A percentile compares a stretch with the other conserved stretches of the same genome.
phyloP scores from a whole-genome alignment of 208 protist genomes.

The Trypanosoma melophagium region DNA sequence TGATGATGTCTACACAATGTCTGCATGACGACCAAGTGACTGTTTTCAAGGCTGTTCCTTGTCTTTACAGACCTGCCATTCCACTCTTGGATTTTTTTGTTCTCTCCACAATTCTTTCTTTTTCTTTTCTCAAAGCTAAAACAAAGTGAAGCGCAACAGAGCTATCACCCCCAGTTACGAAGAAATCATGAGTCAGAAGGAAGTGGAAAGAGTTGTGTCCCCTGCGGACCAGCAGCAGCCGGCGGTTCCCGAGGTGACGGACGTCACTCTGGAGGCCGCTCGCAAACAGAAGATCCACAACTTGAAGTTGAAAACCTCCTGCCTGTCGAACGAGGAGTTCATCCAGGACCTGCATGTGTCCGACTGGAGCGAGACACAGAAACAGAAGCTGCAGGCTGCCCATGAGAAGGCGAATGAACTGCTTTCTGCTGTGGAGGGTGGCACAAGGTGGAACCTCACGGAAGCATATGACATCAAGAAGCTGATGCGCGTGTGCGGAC shows the following conservation, averaged over 20 bases:
- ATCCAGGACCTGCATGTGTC: conserved; percentile 58
- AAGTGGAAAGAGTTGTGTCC: not conserved
- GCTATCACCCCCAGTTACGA: too few relatives aligned
- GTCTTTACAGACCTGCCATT: too few relatives aligned
- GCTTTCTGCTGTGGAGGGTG: conserved; percentile 36
- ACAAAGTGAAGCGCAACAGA: not conserved
- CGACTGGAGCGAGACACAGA: conserved; percentile 54
- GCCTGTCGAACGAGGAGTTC: conserved; percentile 55
- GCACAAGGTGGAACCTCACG: conserved; percentile 56
- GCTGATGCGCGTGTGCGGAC: conserved; percentile 55
- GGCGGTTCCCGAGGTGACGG: conserved; percentile 31
- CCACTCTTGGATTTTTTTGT: not conserved
- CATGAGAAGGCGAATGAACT: conserved; percentile 52
- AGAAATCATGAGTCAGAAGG: conserved; percentile 12
- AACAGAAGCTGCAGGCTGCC: conserved; percentile 51
- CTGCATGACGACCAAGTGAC: too few relatives aligned
- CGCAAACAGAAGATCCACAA: conserved; percentile 62
- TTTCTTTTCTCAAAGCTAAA: not conserved
- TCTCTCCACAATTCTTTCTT: not conserved
- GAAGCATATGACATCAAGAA: conserved; percentile 59
- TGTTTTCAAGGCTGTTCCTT: too few relatives aligned
- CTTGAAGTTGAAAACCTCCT: conserved; percentile 48
- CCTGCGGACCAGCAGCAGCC: conserved; percentile 16
- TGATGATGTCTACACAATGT: too few relatives aligned
- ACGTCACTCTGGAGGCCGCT: conserved; percentile 52